Conservation (phyloP, 192 early-diverging fungal species). For the Cladochytrium replicatum region DNA sequence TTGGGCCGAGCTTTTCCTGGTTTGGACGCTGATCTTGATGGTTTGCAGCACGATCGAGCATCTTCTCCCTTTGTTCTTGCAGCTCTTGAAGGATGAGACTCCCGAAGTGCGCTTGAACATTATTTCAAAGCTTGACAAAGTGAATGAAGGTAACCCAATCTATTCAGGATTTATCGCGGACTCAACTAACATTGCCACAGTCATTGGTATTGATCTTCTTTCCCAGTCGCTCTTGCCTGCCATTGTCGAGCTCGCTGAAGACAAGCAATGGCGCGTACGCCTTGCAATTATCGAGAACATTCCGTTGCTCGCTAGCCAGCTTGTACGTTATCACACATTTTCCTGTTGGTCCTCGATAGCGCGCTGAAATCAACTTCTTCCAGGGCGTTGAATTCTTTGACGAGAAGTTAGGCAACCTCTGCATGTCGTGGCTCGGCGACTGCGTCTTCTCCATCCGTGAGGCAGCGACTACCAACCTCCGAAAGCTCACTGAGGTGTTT, state of each 20-base stretch:
- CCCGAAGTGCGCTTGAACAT: slow-evolving; percentile 97
- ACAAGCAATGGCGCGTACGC: slow-evolving; percentile 99
- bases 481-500: slow-evolving; percentile 95
- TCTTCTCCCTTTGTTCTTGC: slow-evolving; percentile 89
- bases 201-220: slow-evolving; percentile 92
- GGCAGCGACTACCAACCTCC: slow-evolving; percentile 88
- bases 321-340: slow-evolving; percentile 29
- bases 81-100: slow-evolving; percentile 93
- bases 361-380: not conserved
- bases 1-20: not conserved
- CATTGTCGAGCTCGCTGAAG: slow-evolving; percentile 97
- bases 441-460: slow-evolving; percentile 95
- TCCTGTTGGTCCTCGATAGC: not conserved
- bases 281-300: slow-evolving; percentile 99
- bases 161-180: not conserved
- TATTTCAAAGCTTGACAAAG: slow-evolving; percentile 93
- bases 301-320: slow-evolving; percentile 89
- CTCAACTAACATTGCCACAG: slow-evolving; percentile 5
- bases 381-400: slow-evolving; percentile 92
- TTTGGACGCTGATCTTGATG: not conserved
- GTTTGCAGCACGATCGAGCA: slow-evolving; percentile 76
- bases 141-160: slow-evolving; percentile 63
- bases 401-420: slow-evolving; percentile 84
- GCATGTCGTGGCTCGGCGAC: slow-evolving; percentile 99
- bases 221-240: slow-evolving; percentile 96